Evolutionary conservation across 805 yeast genomes (phyloP).

Genomic region (Pichia paraexigua): DNA sequence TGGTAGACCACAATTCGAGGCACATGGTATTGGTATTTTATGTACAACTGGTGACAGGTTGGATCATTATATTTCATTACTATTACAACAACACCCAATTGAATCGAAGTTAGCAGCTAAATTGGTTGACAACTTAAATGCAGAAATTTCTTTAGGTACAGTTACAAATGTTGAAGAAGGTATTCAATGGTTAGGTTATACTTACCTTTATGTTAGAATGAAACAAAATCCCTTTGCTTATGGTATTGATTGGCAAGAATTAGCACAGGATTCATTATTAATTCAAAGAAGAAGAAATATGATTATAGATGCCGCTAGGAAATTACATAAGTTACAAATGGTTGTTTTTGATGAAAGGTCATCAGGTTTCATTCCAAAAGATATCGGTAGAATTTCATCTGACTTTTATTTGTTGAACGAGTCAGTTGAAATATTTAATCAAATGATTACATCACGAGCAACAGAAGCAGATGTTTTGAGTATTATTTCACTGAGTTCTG

Average conservation of each 20-base stretch:
- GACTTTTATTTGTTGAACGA: slow-evolving; percentile 84
- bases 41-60: slow-evolving; percentile 76
- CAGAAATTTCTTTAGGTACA: slow-evolving; percentile 92
- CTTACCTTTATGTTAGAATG: slow-evolving; percentile 92
- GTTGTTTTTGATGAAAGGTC: slow-evolving; percentile 83
- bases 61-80: slow-evolving; percentile 80
- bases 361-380: slow-evolving; percentile 73
- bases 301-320: slow-evolving; percentile 72
- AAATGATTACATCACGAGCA: slow-evolving; percentile 73
- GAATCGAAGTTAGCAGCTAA: slow-evolving; percentile 76
- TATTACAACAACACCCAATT: slow-evolving; percentile 93
- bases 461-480: slow-evolving; percentile 89
- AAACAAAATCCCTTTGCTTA: slow-evolving; percentile 86
- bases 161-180: slow-evolving; percentile 94
- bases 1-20: slow-evolving; percentile 95
- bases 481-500: slow-evolving; percentile 85
- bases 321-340: slow-evolving; percentile 86
- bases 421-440: slow-evolving; percentile 83
- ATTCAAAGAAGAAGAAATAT: slow-evolving; percentile 66
- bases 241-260: slow-evolving; percentile 82
- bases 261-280: slow-evolving; percentile 75
- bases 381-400: slow-evolving; percentile 88
- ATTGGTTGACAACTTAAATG: slow-evolving; percentile 86
- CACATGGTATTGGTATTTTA: slow-evolving; percentile 84
- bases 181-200: slow-evolving; percentile 95